Percentiles rank a stretch among this genome's conserved stretches.
Evolutionary conservation across 129 eudicot genomes (phyloP).

Genomic region (Arctium minus): DNA sequence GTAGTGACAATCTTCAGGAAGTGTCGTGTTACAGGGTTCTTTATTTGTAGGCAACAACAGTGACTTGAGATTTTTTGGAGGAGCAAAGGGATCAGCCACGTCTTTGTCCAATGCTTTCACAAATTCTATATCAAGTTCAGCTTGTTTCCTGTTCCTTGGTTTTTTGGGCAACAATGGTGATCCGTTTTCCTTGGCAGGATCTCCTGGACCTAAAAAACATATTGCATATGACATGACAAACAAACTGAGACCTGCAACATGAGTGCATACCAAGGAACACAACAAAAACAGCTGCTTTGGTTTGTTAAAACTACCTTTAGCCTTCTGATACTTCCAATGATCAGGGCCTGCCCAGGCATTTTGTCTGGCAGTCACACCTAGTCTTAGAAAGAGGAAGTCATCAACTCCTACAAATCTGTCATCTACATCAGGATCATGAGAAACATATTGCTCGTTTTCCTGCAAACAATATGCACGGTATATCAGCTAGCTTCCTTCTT

Average conservation of each 20-base stretch:
- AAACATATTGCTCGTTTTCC: conserved; percentile 40
- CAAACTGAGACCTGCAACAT: conserved; percentile 13
- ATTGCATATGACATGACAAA: conserved; percentile 9
- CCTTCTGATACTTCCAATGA: conserved; percentile 86
- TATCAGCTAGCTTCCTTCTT: not conserved
- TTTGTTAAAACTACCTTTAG: conserved; percentile 46
- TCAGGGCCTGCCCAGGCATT: conserved; percentile 99
- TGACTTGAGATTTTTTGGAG: conserved; percentile 70
- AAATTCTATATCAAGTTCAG: conserved; percentile 69
- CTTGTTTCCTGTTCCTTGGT: conserved; percentile 50
- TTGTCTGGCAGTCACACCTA: conserved; percentile 56
- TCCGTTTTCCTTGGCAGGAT: conserved; percentile 46
- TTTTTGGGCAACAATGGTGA: conserved; percentile 47
- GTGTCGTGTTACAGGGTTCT: conserved; percentile 63
- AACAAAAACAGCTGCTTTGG: not conserved
- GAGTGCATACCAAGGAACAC: not conserved
- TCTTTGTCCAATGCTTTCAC: conserved; percentile 46
- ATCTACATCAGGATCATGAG: conserved; percentile 43
- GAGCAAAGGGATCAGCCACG: conserved; percentile 50
- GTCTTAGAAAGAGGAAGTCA: conserved; percentile 48
- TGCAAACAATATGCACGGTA: conserved; percentile 25
- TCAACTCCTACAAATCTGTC: conserved; percentile 53
- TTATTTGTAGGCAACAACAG: conserved; percentile 57
- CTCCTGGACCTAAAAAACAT: conserved; percentile 44
- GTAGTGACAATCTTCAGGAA: conserved; percentile 96